Conservation (phyloP, 23 red algal species). For the Porphyridium purpureum region DNA sequence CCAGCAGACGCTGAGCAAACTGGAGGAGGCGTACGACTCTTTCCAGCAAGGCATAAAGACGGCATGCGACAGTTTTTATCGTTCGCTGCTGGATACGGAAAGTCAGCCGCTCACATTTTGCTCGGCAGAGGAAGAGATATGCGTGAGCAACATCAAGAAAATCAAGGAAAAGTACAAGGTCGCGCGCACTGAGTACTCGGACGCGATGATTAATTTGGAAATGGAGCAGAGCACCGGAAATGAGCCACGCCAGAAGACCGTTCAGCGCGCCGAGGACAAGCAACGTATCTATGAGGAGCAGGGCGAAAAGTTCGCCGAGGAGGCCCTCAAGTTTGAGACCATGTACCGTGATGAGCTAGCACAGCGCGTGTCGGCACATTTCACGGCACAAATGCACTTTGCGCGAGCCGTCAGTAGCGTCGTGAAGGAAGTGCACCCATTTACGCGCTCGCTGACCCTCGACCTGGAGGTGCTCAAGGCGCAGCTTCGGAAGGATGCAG, state of each 20-base stretch:
- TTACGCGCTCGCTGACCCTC: constrained; percentile 38
- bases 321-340: constrained; percentile 43
- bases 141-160: constrained; percentile 25
- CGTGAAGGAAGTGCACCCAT: constrained; percentile 39
- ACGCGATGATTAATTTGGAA: constrained; percentile 72
- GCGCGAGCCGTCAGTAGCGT: constrained; percentile 21
- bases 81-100: not conserved
- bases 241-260: constrained; percentile 9
- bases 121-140: constrained; percentile 41
- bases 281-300: constrained; percentile 45
- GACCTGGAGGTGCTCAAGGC: constrained; percentile 53
- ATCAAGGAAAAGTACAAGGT: constrained; percentile 62
- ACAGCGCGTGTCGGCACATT: constrained; percentile 53
- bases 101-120: constrained; percentile 36
- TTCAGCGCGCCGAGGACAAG: constrained; percentile 30
- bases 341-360: constrained; percentile 67
- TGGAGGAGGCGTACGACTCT: constrained; percentile 18
- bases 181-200: constrained; percentile 38
- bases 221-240: constrained; percentile 23
- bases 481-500: no score
- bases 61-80: not conserved
- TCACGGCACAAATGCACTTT: constrained; percentile 41
- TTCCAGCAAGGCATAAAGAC: not conserved
- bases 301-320: constrained; percentile 46
- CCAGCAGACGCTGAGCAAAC: constrained; percentile 35